Evolutionary conservation across 306 rosid genomes (phyloP), one percentile per base, ranked within the genome.

Genomic region (Comarum palustre): DNA sequence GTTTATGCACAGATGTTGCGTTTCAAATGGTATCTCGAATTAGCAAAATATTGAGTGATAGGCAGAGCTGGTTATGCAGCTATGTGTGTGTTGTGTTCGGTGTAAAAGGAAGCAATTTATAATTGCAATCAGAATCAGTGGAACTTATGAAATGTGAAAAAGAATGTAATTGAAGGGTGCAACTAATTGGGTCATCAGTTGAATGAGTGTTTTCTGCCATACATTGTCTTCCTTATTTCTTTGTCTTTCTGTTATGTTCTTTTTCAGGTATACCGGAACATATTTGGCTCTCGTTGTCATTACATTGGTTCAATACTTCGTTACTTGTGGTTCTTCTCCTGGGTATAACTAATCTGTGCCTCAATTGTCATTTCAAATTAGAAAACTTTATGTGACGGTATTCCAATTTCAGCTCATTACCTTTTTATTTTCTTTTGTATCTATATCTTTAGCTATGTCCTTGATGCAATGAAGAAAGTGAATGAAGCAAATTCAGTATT

Each of bases 281-380:
- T 94, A 91, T 80, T 79, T 91, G 85, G 54, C 89, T 86, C 89
- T 94, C 59, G 82, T 81, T 76, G 78, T 82, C 73, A 83, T 79
- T 73, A 86, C 97, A 19, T 80, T 94, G 79, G 72, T 82, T 73
- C 99, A 89, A 64, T 91, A 94, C 86, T 91, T 90, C 31, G 75
- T 83, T 66, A 87, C 97, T 58, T 87, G 96, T 52, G 16, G 84
- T 80, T 87, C 99, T 69, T 89, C 97, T 68, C 99, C 99, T 5
- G 99, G 99, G 99, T 94, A 91, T 81, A 51, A 75, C 76, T 41
- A 47, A 58, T 68, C 47, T 79, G 62, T 47, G 57, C 46, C 55
- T 74, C 59, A 73, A 10, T 72, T 59, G 67, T 74, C 67, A 34
- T 7, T 73, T 71, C 1, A 57, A 72, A 47, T 36, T 14, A 50